These are phyloP conservation scores for Vicia villosa DNA, from an alignment of 306 rosid genomes.

Conservation along the genomic window DNA sequence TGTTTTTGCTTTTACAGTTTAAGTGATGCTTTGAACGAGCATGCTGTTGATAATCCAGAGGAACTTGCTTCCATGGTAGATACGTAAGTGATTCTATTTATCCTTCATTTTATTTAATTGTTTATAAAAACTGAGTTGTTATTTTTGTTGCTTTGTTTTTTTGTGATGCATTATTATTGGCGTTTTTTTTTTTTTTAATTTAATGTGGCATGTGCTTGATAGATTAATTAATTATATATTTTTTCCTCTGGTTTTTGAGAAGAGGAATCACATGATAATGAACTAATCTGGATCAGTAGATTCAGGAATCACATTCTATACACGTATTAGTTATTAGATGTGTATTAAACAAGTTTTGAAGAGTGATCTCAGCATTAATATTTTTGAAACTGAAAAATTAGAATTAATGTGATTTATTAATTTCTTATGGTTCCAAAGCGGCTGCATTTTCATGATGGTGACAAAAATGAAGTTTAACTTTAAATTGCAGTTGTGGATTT, in stretches of 20 bases:
- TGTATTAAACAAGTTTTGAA: not conserved
- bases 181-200: constrained; percentile 19
- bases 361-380: not conserved
- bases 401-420: not conserved
- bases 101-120: not conserved
- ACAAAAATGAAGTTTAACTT: not conserved
- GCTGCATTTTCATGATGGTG: not conserved
- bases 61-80: constrained; percentile 81
- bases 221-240: constrained; percentile 35
- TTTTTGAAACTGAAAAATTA: not conserved
- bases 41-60: constrained; percentile 86
- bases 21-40: constrained; percentile 50
- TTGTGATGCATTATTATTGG: constrained; percentile 32
- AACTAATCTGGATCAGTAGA: constrained; percentile 29
- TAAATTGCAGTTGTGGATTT: not conserved
- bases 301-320: too few species aligned
- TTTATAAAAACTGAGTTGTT: not conserved
- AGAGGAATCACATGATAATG: constrained; percentile 38
- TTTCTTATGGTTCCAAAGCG: not conserved
- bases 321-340: constrained; percentile 15
- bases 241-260: constrained; percentile 7
- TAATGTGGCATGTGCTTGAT: constrained; percentile 35
- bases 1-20: constrained; percentile 47
- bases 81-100: constrained; percentile 52
- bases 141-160: constrained; percentile 11